phyloP scores from a whole-genome alignment of 345 rosid genomes.

The Trapa incisa region DNA sequence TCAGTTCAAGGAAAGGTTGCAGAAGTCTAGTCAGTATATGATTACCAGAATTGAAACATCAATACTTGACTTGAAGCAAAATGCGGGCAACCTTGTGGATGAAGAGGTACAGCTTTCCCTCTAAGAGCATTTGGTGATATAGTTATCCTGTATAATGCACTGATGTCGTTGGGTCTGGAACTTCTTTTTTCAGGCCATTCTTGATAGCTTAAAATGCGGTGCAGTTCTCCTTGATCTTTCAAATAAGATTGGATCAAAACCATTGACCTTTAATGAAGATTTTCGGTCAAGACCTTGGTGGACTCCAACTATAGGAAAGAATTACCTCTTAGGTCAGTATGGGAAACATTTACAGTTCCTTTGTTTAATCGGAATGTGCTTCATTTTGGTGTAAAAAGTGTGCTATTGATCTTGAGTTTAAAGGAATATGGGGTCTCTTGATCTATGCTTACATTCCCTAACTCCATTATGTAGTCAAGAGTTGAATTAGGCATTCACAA shows the following conservation, averaged over 20 bases:
- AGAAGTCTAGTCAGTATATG: conserved; percentile 69
- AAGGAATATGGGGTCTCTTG: neutral
- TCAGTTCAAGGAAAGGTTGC: conserved; percentile 79
- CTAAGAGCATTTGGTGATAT: neutral
- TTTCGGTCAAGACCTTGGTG: conserved; percentile 91
- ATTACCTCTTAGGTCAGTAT: conserved; percentile 66
- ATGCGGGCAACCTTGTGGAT: conserved; percentile 54
- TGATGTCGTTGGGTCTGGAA: neutral
- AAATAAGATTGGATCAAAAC: conserved; percentile 58
- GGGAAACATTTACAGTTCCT: neutral
- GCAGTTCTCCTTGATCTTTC: conserved; percentile 62
- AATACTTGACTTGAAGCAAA: conserved; percentile 68
- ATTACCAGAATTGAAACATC: conserved; percentile 61
- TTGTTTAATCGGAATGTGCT: neutral
- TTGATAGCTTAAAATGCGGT: conserved; percentile 60
- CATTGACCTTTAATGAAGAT: conserved; percentile 76
- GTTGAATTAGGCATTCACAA: neutral
- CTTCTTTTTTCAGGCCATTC: conserved; percentile 36
- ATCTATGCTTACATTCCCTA: neutral
- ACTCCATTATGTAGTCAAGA: neutral
- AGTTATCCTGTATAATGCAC: neutral
- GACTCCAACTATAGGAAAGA: conserved; percentile 76
- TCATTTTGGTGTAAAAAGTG: neutral
- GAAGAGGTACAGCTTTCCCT: conserved; percentile 40
- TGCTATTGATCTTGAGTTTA: neutral